These are phyloP conservation scores for Daldinia concentrica DNA, from an alignment of 495 filamentous ascomycete genomes.

Conservation along the genomic window DNA sequence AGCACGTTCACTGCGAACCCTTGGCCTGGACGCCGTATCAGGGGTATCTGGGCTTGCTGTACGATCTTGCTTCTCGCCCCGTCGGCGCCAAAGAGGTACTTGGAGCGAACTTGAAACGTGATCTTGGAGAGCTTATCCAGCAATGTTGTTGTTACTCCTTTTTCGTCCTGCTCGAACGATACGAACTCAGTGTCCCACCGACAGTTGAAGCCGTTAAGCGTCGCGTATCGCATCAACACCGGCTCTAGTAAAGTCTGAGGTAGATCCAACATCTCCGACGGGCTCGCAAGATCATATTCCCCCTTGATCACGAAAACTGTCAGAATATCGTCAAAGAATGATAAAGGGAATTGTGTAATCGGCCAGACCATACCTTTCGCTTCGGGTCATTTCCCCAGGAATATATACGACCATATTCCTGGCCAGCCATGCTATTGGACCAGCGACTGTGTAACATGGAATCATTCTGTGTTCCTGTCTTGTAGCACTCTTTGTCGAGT, in stretches of 20 bases:
- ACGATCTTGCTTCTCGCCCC: conserved; percentile 1
- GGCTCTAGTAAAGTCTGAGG: background rate
- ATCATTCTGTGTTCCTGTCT: background rate
- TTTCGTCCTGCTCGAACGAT: background rate
- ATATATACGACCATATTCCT: background rate
- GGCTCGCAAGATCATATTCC: background rate
- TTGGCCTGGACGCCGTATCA: background rate
- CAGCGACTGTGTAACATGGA: background rate
- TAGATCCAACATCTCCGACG: background rate
- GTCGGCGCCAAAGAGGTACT: background rate
- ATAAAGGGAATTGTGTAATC: background rate
- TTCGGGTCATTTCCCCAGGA: background rate
- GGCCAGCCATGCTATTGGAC: background rate
- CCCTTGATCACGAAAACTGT: background rate
- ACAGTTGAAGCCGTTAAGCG: background rate
- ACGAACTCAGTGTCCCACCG: background rate
- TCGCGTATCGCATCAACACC: background rate
- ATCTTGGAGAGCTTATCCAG: background rate
- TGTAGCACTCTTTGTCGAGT: background rate
- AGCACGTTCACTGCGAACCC: background rate
- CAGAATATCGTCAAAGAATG: background rate
- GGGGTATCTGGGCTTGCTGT: background rate
- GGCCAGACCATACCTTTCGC: background rate
- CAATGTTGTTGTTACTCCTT: background rate
- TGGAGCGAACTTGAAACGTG: background rate